These are phyloP conservation scores for Mucor plumbeus DNA, from an alignment of 371 early-diverging fungal species.

Conservation along the genomic window DNA sequence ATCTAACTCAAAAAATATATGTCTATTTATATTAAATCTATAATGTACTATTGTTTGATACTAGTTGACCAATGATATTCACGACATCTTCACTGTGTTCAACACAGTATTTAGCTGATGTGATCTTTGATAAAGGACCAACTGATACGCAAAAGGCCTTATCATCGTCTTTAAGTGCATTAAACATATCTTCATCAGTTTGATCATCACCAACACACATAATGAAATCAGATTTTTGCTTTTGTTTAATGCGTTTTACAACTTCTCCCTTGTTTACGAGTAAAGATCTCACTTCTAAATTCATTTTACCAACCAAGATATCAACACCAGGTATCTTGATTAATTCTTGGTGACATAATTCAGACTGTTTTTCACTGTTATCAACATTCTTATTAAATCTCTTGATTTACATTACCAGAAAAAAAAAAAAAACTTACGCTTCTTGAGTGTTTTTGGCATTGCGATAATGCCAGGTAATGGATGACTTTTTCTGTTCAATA, in stretches of 20 bases:
- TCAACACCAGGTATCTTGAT: constrained; percentile 88
- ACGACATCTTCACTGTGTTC: constrained; percentile 47
- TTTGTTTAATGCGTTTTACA: constrained; percentile 72
- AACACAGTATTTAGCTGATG: constrained; percentile 39
- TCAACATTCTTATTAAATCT: too few species aligned
- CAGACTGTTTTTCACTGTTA: constrained; percentile 63
- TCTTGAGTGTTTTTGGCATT: constrained; percentile 57
- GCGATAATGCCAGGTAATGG: constrained; percentile 93
- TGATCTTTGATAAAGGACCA: constrained; percentile 42
- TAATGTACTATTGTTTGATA: constrained; percentile 22
- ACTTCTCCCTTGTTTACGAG: constrained; percentile 92
- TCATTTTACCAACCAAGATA: constrained; percentile 95
- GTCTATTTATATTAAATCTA: constrained; percentile 1
- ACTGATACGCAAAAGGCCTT: constrained; percentile 40
- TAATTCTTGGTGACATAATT: constrained; percentile 84
- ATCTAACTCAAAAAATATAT: not conserved
- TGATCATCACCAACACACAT: constrained; percentile 96
- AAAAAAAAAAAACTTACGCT: constrained; percentile 61
- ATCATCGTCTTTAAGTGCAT: constrained; percentile 46
- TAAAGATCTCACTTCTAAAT: constrained; percentile 89
- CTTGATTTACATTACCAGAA: constrained; percentile 29
- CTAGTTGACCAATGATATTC: constrained; percentile 29
- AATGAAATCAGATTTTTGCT: constrained; percentile 73
- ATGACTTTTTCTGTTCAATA: constrained; percentile 85
- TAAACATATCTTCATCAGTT: constrained; percentile 98